phyloP scores from a whole-genome alignment of 495 filamentous ascomycete genomes.

The Halenospora varia region DNA sequence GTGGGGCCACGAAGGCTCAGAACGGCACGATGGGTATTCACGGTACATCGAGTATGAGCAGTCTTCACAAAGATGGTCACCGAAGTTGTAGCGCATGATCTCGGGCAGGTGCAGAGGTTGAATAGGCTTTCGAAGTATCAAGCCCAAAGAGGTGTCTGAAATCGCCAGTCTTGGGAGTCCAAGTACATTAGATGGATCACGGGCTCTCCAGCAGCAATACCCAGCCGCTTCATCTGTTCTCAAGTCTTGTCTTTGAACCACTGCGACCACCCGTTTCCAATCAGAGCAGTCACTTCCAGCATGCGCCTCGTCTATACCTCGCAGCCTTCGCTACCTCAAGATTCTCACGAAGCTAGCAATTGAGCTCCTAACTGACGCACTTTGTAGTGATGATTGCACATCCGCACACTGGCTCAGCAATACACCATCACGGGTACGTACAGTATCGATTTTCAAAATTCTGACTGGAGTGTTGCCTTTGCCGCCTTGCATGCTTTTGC shows the following conservation, averaged over 20 bases:
- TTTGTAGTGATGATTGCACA: conserved; percentile 47
- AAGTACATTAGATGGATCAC: too few relatives aligned
- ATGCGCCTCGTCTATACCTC: background rate
- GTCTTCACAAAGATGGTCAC: too few relatives aligned
- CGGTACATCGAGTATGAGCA: background rate
- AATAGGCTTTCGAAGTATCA: too few relatives aligned
- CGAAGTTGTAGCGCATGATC: too few relatives aligned
- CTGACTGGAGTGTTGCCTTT: background rate
- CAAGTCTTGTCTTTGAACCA: too few relatives aligned
- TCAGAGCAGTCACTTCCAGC: too few relatives aligned
- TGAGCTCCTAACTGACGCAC: conserved; percentile 1
- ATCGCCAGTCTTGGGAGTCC: too few relatives aligned
- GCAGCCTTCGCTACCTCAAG: background rate
- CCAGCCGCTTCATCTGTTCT: too few relatives aligned
- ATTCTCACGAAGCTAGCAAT: background rate
- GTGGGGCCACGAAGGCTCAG: background rate
- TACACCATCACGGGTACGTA: conserved; percentile 48
- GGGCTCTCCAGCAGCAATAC: too few relatives aligned
- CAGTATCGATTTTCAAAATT: background rate
- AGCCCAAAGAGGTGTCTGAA: too few relatives aligned
- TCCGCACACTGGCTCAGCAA: conserved; percentile 44
- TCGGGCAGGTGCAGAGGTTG: too few relatives aligned
- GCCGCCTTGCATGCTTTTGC: background rate
- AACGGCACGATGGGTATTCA: background rate
- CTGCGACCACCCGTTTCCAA: too few relatives aligned